Evolutionary conservation across 2,329 filamentous ascomycete species (phyloP).

Genomic region (Penicillium brasilianum): DNA sequence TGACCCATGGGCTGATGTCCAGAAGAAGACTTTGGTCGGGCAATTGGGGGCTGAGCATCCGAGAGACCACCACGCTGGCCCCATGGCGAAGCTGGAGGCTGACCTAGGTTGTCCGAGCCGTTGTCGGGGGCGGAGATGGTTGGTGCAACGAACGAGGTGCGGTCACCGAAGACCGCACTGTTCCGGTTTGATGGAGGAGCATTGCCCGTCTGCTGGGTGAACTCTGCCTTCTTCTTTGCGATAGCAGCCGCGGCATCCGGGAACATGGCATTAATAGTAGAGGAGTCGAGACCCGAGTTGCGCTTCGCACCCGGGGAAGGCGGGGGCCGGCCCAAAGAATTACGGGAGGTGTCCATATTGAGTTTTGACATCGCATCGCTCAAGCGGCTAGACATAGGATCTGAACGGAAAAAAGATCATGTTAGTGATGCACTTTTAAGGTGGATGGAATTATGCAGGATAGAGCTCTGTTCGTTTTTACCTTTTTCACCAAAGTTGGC

Average conservation of each 20-base stretch:
- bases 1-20: constrained; percentile 87
- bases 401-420: constrained; percentile 52
- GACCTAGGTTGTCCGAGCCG: constrained; percentile 63
- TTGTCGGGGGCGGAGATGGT: constrained; percentile 73
- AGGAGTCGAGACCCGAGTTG: constrained; percentile 90
- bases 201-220: constrained; percentile 91
- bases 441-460: background rate
- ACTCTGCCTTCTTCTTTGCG: constrained; percentile 96
- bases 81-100: constrained; percentile 82
- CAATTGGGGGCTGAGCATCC: constrained; percentile 59
- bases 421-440: constrained; percentile 19
- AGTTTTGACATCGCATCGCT: constrained; percentile 97
- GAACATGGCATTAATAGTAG: constrained; percentile 98
- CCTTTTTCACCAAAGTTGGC: constrained; percentile 94
- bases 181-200: constrained; percentile 91
- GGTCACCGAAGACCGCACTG: constrained; percentile 78
- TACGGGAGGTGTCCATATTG: constrained; percentile 82
- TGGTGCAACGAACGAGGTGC: constrained; percentile 74
- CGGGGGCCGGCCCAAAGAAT: constrained; percentile 81
- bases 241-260: constrained; percentile 98
- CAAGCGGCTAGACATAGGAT: constrained; percentile 94
- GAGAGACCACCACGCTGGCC: constrained; percentile 56
- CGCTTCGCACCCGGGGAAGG: constrained; percentile 81
- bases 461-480: constrained; percentile 47
- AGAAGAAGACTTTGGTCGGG: constrained; percentile 77